These are phyloP conservation scores for Apocynum venetum DNA, from an alignment of 257 asterid genomes.

Conservation along the genomic window DNA sequence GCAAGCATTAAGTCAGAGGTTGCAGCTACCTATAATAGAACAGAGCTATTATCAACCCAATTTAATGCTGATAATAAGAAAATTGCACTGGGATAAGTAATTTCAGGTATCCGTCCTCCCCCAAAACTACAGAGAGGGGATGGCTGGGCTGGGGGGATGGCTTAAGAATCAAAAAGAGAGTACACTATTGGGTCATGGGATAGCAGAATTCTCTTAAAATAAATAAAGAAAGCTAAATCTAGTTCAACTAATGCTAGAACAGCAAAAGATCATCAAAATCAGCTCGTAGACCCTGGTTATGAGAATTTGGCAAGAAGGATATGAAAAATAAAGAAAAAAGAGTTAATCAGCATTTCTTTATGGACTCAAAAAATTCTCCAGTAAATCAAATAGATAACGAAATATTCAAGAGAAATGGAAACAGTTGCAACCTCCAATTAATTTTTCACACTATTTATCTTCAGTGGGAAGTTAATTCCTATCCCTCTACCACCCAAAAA, in stretches of 20 bases:
- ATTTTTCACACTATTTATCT: background rate
- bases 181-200: background rate
- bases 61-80: background rate
- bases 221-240: background rate
- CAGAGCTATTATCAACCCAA: slow-evolving; percentile 10
- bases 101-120: background rate
- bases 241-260: background rate
- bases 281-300: no score
- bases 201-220: background rate
- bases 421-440: background rate
- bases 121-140: no score
- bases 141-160: background rate
- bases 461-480: background rate
- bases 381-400: no score
- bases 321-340: no score
- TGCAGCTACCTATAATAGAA: slow-evolving; percentile 64
- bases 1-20: slow-evolving; percentile 84
- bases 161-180: background rate
- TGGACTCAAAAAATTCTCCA: no score
- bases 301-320: no score
- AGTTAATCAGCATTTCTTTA: no score
- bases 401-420: background rate
- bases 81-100: background rate
- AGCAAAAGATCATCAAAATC: no score
- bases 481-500: background rate